Percentiles rank a stretch among this genome's conserved stretches.
Conservation (phyloP, 345 rosid genomes). For the Arabis alpina region DNA sequence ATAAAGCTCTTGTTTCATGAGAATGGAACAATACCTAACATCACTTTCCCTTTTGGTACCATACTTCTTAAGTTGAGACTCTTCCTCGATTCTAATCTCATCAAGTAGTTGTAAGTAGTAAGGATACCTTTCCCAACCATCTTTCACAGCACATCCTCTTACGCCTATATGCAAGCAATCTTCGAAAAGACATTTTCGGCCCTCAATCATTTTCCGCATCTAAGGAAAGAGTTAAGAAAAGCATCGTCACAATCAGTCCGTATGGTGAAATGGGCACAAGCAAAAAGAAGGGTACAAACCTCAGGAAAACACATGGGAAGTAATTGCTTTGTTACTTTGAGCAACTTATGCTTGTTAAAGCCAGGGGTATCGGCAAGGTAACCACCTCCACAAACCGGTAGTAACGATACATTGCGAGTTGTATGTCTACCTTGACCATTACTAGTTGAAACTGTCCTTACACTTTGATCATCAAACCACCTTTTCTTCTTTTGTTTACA, state of each 20-base stretch:
- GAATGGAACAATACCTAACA: conserved; percentile 59
- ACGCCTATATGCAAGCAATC: conserved; percentile 64
- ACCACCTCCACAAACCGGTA: conserved; percentile 79
- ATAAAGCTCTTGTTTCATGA: not conserved
- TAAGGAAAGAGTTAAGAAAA: conserved; percentile 22
- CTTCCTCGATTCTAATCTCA: conserved; percentile 85
- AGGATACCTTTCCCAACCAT: conserved; percentile 86
- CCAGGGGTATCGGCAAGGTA: conserved; percentile 96
- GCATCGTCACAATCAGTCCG: not conserved
- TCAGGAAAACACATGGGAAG: conserved; percentile 85
- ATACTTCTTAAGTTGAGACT: conserved; percentile 79
- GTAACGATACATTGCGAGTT: conserved; percentile 80
- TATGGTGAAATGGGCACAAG: not conserved
- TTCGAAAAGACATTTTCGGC: conserved; percentile 68
- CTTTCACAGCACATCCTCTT: conserved; percentile 57
- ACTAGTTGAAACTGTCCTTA: conserved; percentile 78
- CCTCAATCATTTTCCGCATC: conserved; percentile 58
- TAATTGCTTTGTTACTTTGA: conserved; percentile 90
- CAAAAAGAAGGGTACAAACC: conserved; percentile 48
- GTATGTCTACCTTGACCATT: conserved; percentile 95
- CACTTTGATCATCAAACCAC: conserved; percentile 57
- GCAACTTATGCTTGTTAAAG: conserved; percentile 84
- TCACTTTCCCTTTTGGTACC: conserved; percentile 90
- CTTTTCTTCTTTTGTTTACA: too few species aligned
- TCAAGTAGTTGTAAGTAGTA: conserved; percentile 83